Conservation (phyloP, 176 grass and related monocot species). For the Musa beccarii region DNA sequence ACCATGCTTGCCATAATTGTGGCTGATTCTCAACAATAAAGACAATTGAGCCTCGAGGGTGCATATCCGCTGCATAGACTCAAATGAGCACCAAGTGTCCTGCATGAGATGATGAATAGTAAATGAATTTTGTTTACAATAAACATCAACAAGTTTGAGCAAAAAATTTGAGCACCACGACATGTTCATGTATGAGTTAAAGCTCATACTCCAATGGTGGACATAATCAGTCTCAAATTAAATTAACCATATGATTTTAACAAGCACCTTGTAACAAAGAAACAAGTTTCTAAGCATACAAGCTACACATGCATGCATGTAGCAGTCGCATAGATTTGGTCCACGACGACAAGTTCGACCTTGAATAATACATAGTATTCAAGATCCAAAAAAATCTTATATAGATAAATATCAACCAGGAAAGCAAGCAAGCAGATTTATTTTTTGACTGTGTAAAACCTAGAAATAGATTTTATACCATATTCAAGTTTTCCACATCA, state of each 20-base stretch:
- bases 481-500: neutral
- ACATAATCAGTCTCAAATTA: neutral
- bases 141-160: neutral
- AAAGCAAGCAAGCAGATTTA: neutral
- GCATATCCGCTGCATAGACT: conserved; percentile 62
- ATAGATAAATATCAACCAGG: neutral
- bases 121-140: neutral
- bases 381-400: neutral
- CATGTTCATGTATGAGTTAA: neutral
- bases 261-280: neutral
- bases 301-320: neutral
- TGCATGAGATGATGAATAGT: conserved; percentile 29
- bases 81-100: conserved; percentile 49
- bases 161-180: neutral
- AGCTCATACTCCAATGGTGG: neutral
- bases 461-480: neutral
- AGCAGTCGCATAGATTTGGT: neutral
- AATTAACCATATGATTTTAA: neutral
- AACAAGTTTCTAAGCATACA: neutral
- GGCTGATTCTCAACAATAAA: conserved; percentile 78
- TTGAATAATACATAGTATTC: neutral
- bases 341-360: neutral
- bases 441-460: neutral
- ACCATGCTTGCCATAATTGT: conserved; percentile 80
- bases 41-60: conserved; percentile 81